A percentile compares a stretch with the other conserved stretches of the same genome.
Conservation (phyloP, 2,329 filamentous ascomycete genomes). For the Colletotrichum theobromicola region DNA sequence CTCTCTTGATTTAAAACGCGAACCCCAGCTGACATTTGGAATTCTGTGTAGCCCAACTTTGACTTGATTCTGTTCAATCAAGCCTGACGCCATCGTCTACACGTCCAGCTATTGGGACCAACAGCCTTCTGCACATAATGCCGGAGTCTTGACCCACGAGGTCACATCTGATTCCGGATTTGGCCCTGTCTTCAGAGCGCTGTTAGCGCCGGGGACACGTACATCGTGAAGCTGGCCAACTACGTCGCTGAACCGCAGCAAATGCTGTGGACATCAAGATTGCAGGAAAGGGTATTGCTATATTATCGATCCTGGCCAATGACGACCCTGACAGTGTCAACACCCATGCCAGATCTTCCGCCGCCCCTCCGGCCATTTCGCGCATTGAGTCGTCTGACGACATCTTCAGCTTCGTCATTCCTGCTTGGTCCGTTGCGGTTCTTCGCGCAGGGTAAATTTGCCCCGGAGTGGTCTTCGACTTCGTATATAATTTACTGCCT, state of each 20-base stretch:
- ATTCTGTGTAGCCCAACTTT: neutral
- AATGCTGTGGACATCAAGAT: neutral
- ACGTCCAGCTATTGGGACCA: neutral
- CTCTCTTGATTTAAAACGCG: accelerated
- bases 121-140: neutral
- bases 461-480: accelerated
- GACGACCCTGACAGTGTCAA: neutral
- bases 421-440: neutral
- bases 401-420: neutral
- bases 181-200: neutral
- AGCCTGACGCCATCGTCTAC: neutral
- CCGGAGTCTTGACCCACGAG: neutral
- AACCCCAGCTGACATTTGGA: neutral
- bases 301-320: neutral
- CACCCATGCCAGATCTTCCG: neutral
- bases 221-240: neutral
- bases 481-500: neutral
- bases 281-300: neutral
- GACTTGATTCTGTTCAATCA: neutral
- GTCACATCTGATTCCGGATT: neutral
- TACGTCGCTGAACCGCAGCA: neutral
- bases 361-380: neutral
- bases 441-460: neutral
- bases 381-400: neutral
- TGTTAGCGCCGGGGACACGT: neutral